These are phyloP conservation scores for Cyclotella distinguenda DNA, from an alignment of 108 stramenopile species.

Conservation along the genomic window DNA sequence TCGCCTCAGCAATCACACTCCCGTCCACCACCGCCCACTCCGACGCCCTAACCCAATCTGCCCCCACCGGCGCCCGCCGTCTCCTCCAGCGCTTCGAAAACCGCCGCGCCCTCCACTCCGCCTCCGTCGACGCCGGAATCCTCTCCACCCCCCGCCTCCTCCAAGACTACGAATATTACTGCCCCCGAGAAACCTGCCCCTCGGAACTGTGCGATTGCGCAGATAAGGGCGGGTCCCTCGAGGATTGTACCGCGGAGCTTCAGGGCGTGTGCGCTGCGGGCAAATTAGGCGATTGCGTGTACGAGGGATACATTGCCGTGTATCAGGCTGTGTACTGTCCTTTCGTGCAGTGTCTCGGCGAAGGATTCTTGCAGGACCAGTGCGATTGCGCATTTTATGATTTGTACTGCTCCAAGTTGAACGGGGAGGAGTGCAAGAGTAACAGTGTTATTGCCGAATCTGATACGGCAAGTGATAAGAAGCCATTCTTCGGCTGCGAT, in stretches of 20 bases:
- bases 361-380: conserved; percentile 39
- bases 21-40: neutral
- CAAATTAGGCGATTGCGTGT: conserved; percentile 37
- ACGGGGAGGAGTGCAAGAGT: conserved; percentile 21
- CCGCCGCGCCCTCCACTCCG: neutral
- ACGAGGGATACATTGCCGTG: conserved; percentile 32
- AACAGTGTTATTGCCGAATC: neutral
- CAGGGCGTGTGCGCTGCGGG: conserved; percentile 35
- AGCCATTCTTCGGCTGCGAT: conserved; percentile 48
- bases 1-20: conserved; percentile 9
- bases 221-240: conserved; percentile 37
- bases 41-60: neutral
- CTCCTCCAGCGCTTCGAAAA: conserved; percentile 15
- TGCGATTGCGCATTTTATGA: conserved; percentile 53
- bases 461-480: conserved; percentile 21
- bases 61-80: conserved; percentile 3
- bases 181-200: conserved; percentile 43
- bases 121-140: conserved; percentile 24
- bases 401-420: conserved; percentile 25
- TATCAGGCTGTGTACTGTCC: conserved; percentile 40
- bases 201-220: conserved; percentile 45
- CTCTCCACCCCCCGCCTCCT: conserved; percentile 35
- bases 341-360: conserved; percentile 33
- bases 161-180: conserved; percentile 39
- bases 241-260: conserved; percentile 35